phyloP scores from a whole-genome alignment of 768 basidiomycete species.

The Ramaria sp. region DNA sequence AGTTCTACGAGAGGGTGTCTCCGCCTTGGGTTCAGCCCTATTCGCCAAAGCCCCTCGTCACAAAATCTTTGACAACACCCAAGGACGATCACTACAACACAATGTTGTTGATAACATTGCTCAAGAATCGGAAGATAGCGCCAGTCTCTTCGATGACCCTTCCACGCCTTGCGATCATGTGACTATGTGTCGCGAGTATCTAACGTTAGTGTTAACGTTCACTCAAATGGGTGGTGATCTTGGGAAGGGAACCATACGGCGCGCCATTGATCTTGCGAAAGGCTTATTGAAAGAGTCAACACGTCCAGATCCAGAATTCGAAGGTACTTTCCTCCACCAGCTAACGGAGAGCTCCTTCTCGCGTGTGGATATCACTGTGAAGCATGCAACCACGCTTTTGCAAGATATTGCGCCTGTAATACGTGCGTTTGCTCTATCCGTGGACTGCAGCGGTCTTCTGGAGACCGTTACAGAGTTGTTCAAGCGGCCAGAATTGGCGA shows the following conservation, averaged over 20 bases:
- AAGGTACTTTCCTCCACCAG: slow-evolving; percentile 43
- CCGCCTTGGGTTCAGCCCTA: slow-evolving; percentile 48
- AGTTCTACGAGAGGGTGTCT: slow-evolving; percentile 55
- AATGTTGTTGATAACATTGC: slow-evolving; percentile 13
- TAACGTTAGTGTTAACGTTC: slow-evolving; percentile 22
- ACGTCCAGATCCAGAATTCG: slow-evolving; percentile 24
- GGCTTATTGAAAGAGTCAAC: slow-evolving; percentile 43
- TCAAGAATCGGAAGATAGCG: slow-evolving; percentile 23
- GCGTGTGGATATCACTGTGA: slow-evolving; percentile 29
- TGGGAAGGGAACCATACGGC: slow-evolving; percentile 8
- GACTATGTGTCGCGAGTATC: slow-evolving; percentile 55
- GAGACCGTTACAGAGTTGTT: slow-evolving; percentile 37
- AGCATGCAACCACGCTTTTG: slow-evolving; percentile 42
- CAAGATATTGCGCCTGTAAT: slow-evolving; percentile 46
- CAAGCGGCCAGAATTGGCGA: slow-evolving; percentile 34
- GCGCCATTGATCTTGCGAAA: slow-evolving; percentile 41
- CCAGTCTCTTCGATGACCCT: slow-evolving; percentile 29
- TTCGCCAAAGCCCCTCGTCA: slow-evolving; percentile 35
- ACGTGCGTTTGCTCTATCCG: slow-evolving; percentile 30
- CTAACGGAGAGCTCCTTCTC: slow-evolving; percentile 40
- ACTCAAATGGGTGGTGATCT: slow-evolving; percentile 15
- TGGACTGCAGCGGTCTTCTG: slow-evolving; percentile 52
- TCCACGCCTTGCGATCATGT: slow-evolving; percentile 41
- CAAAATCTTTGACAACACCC: slow-evolving; percentile 28
- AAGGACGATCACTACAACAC: slow-evolving; percentile 20